These are phyloP conservation scores for Candida rishiriensis DNA, from an alignment of 805 yeast genomes.

Conservation along the genomic window DNA sequence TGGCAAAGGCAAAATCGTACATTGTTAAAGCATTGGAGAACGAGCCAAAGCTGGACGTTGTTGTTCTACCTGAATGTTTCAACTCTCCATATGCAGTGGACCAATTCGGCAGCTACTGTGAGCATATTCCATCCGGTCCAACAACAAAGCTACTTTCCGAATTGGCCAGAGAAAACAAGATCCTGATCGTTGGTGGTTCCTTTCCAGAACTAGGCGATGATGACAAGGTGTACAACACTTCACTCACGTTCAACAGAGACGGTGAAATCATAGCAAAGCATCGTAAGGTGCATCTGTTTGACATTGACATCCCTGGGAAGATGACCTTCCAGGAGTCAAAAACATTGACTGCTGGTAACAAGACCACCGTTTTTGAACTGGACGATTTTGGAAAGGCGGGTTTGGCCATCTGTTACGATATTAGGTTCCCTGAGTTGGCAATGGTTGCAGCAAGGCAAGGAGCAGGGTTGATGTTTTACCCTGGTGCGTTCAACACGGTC, in stretches of 20 bases:
- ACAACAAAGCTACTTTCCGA: constrained; percentile 56
- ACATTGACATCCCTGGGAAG: constrained; percentile 87
- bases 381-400: constrained; percentile 71
- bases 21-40: constrained; percentile 56
- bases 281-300: constrained; percentile 87
- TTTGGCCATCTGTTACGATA: constrained; percentile 79
- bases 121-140: constrained; percentile 73
- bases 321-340: constrained; percentile 82
- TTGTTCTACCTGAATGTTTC: constrained; percentile 93
- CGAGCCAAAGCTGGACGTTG: constrained; percentile 58
- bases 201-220: constrained; percentile 73
- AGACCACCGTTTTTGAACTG: constrained; percentile 71
- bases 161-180: constrained; percentile 60
- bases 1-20: constrained; percentile 59
- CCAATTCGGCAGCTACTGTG: constrained; percentile 85
- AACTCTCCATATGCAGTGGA: constrained; percentile 91
- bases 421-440: constrained; percentile 77
- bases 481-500: constrained; percentile 80
- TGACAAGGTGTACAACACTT: constrained; percentile 63
- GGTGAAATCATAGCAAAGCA: constrained; percentile 85
- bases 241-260: constrained; percentile 61
- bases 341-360: constrained; percentile 72
- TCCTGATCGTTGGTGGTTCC: constrained; percentile 84
- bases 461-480: constrained; percentile 73
- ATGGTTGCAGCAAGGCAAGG: constrained; percentile 61